These are phyloP conservation scores for Cynanchum wilfordii DNA, from an alignment of 257 asterid species.

Conservation along the genomic window DNA sequence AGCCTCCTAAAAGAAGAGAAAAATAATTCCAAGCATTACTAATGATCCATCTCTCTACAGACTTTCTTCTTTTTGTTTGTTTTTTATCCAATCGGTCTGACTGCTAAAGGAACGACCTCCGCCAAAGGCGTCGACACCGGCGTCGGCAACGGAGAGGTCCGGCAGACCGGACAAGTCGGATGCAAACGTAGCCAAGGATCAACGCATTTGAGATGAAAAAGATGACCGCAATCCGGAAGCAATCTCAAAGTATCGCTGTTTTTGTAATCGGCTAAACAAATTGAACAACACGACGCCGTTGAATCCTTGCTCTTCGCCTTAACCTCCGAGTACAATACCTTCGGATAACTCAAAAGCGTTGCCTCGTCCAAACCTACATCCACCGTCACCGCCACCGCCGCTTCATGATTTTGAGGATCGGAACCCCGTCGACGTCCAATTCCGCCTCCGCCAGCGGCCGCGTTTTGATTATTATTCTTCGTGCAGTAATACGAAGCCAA, in stretches of 20 bases:
- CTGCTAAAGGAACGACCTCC: constrained; percentile 72
- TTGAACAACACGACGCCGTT: constrained; percentile 63
- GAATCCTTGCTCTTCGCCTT: constrained; percentile 47
- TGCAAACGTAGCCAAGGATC: constrained; percentile 85
- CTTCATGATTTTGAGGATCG: constrained; percentile 6
- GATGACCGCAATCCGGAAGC: constrained; percentile 82
- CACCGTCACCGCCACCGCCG: constrained; percentile 4
- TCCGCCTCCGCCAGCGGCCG: background rate
- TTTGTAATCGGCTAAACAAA: constrained; percentile 78
- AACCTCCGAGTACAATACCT: constrained; percentile 56
- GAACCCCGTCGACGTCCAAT: background rate
- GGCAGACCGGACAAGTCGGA: constrained; percentile 90
- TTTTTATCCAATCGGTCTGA: constrained; percentile 32
- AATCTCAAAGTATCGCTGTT: constrained; percentile 45
- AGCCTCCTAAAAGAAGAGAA: too few species aligned
- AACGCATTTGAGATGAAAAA: constrained; percentile 72
- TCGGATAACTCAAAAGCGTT: constrained; percentile 61
- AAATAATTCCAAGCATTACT: too few species aligned
- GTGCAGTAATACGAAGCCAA: constrained; percentile 82
- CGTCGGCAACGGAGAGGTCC: constrained; percentile 81
- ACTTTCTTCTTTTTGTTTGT: background rate
- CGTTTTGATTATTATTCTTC: constrained; percentile 18
- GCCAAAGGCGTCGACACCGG: constrained; percentile 76
- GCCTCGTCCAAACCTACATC: constrained; percentile 72
- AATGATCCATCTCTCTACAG: too few species aligned